Conservation (phyloP, 1,284 basidiomycete species). For the Erythrobasidium hasegawianum region DNA sequence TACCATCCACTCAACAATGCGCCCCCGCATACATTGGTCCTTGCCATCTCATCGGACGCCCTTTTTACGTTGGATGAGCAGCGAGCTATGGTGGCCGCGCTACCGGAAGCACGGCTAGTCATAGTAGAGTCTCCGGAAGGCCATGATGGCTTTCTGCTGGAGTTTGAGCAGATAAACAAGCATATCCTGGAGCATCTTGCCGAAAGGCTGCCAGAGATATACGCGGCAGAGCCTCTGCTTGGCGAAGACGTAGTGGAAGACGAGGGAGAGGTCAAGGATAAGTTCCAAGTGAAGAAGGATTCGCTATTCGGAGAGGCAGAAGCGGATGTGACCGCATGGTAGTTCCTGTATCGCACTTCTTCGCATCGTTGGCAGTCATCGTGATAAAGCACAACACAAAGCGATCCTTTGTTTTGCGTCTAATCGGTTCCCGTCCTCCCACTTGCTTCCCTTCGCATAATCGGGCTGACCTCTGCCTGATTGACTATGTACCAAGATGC, state of each 20-base stretch:
- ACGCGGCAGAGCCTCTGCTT: slow-evolving; percentile 51
- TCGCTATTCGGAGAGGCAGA: slow-evolving; percentile 92
- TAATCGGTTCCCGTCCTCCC: too few relatives aligned
- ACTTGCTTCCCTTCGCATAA: too few relatives aligned
- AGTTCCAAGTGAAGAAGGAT: slow-evolving; percentile 73
- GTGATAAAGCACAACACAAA: too few relatives aligned
- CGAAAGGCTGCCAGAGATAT: slow-evolving; percentile 67
- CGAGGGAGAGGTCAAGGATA: slow-evolving; percentile 51
- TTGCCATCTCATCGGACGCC: slow-evolving; percentile 85
- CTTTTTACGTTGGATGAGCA: slow-evolving; percentile 87
- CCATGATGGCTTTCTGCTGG: slow-evolving; percentile 93
- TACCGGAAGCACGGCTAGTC: slow-evolving; percentile 70
- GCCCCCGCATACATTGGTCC: slow-evolving; percentile 73
- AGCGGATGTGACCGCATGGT: slow-evolving; percentile 80
- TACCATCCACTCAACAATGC: slow-evolving; percentile 62
- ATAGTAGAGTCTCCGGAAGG: slow-evolving; percentile 68
- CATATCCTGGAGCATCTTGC: slow-evolving; percentile 69
- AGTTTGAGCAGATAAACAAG: slow-evolving; percentile 85
- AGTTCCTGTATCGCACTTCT: too few relatives aligned
- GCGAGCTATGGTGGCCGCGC: slow-evolving; percentile 68
- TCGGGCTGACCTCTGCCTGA: too few relatives aligned
- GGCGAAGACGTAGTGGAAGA: slow-evolving; percentile 48
- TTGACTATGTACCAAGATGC: not conserved
- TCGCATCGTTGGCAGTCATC: too few relatives aligned
- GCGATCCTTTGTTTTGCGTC: too few relatives aligned